Base-by-base conservation (phyloP, 192 early-diverging fungal species). In the Coemansia javaensis region DNA sequence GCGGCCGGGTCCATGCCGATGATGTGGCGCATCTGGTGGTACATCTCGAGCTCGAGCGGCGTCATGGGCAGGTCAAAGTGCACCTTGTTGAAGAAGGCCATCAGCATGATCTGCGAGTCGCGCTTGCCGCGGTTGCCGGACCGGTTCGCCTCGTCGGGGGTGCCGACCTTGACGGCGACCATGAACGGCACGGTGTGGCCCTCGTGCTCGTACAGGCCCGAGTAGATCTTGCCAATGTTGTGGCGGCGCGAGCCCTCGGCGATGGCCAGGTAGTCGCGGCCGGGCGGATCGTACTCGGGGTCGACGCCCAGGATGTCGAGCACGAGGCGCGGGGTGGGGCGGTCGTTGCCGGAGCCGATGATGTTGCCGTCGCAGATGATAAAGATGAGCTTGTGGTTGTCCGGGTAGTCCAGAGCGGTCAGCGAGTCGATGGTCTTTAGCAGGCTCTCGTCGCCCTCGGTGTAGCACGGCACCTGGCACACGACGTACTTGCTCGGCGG, bases 161-260 rank as follows among this genome's bases (percentile, higher is more conserved):
- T 87, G 53, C 97, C 97, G 23, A 90, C 89, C 68, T 99, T 99
- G 54, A 82, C 94, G 7, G 97, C 88, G 1, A 99, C 94, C 53
- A 98, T 87, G 51, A 89, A 97, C 7, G 96, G 96, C 5, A 97
- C 92, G 8, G 82, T 81, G 47, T 87, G 91, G 8, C 93, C 94
- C 49, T 88, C 85, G 40, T 82, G 73, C 54, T 96, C 91, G 60
- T 93, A 94, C 25, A 97, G 73, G 38, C 96, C 96, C 32, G 93
- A 96, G 65, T 98, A 98, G 15, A 98, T 87, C 66, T 97, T 89
- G 56, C 75, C 96, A 80, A 91, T 92, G 70, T 98, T 98, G 69
- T 88, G 81, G 59, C 93, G 93, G 53, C 85, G 85, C 43, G 82
- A 81, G 9, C 93, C 93, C 56, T 95, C 93, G 32, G 89, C 94